Conservation (phyloP, 768 basidiomycete species). For the Russula ochroleuca region DNA sequence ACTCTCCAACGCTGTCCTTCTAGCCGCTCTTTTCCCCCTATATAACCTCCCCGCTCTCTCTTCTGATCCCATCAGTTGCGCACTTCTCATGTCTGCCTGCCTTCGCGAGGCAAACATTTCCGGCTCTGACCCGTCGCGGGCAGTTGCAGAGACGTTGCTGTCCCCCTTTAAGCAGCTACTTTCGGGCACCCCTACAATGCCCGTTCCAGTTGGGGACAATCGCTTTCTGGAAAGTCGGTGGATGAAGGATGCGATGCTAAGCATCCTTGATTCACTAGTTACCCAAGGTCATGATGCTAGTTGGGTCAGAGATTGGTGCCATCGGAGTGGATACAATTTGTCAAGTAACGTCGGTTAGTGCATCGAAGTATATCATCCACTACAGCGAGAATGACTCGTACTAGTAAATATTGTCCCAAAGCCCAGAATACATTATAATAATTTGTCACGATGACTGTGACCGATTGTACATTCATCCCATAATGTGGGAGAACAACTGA, state of each 20-base stretch:
- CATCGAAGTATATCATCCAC: not conserved
- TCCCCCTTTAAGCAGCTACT: conserved; percentile 40
- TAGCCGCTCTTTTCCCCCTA: conserved; percentile 50
- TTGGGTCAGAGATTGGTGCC: conserved; percentile 23
- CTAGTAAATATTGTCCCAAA: too few species aligned
- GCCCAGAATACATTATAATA: not conserved
- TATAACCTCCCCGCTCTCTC: conserved; percentile 53
- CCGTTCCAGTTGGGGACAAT: conserved; percentile 24
- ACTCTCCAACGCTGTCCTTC: conserved; percentile 45
- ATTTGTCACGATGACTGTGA: too few species aligned
- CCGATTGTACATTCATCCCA: not conserved
- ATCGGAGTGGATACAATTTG: conserved; percentile 8
- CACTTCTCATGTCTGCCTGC: conserved; percentile 56
- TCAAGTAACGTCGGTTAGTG: not conserved
- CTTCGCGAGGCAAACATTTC: conserved; percentile 39
- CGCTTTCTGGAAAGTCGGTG: conserved; percentile 34
- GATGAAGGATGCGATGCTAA: conserved; percentile 28
- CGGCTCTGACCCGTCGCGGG: conserved; percentile 33
- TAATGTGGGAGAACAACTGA: too few species aligned
- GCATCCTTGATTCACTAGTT: conserved; percentile 3
- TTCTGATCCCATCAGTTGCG: conserved; percentile 52
- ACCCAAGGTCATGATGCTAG: conserved; percentile 4
- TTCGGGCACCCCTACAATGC: conserved; percentile 23
- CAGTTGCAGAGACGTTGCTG: conserved; percentile 43
- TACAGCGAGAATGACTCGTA: too few species aligned